phyloP scores from a whole-genome alignment of 2,329 filamentous ascomycete genomes.

The Tolypocladium capitatum region DNA sequence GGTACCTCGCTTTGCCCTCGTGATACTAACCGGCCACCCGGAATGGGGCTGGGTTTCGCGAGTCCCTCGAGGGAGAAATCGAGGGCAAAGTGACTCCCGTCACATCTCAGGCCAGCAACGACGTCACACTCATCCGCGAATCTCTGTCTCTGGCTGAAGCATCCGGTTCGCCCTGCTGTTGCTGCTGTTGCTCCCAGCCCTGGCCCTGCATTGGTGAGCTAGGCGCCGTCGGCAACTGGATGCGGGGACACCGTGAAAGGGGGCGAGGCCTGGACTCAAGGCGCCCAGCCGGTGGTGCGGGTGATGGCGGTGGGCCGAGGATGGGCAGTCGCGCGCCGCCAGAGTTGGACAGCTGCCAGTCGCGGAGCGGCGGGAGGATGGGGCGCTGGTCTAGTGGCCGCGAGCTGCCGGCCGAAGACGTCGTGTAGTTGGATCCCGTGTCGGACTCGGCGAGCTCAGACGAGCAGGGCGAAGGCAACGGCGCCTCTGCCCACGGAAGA shows the following conservation, averaged over 20 bases:
- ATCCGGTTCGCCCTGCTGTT: background rate
- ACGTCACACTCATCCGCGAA: background rate
- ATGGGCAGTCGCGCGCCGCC: background rate
- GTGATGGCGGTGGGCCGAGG: background rate
- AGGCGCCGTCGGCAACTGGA: background rate
- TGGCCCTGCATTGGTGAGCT: background rate
- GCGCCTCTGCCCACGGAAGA: slow-evolving; percentile 15
- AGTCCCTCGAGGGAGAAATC: too few relatives aligned
- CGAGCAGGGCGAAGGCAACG: slow-evolving; percentile 23
- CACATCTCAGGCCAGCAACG: background rate
- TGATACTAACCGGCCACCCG: too few relatives aligned
- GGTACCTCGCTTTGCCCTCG: background rate
- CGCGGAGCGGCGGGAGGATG: slow-evolving; percentile 1
- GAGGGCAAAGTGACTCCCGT: background rate
- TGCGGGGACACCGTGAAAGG: background rate
- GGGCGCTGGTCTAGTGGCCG: background rate
- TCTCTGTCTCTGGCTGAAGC: background rate
- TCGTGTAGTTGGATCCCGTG: slow-evolving; percentile 1
- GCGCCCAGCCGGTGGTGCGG: background rate
- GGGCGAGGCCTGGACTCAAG: background rate
- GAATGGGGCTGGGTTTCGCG: too few relatives aligned
- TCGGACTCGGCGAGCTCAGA: slow-evolving; percentile 13
- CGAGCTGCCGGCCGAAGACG: background rate
- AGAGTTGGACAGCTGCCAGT: background rate
- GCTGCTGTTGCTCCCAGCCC: background rate